Percentiles rank a stretch among this genome's conserved stretches.
Conservation (phyloP, 2,329 filamentous ascomycete genomes). For the Epichloe bromicola region DNA sequence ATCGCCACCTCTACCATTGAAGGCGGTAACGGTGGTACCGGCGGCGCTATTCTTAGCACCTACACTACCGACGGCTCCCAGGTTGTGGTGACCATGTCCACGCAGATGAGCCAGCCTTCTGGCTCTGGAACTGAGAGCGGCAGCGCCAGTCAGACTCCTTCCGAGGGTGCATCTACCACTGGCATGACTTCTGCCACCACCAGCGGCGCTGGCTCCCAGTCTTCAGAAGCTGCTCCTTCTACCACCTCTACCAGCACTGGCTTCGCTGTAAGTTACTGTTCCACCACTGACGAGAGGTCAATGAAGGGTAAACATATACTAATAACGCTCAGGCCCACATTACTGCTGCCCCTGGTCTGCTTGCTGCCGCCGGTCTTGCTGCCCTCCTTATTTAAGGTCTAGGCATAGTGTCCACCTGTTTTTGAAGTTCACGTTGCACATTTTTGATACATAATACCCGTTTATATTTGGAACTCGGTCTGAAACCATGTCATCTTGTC, state of each 20-base stretch:
- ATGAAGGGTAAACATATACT: neutral
- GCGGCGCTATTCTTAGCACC: conserved; percentile 11
- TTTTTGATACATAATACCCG: conserved; percentile 31
- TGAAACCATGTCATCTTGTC: conserved; percentile 13
- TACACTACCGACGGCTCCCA: conserved; percentile 12
- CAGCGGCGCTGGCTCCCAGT: neutral
- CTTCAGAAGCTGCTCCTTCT: neutral
- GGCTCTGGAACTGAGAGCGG: conserved; percentile 10
- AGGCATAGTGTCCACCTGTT: conserved; percentile 4
- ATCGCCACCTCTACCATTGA: conserved; percentile 23
- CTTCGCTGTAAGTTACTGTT: conserved; percentile 17
- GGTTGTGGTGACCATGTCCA: conserved; percentile 16
- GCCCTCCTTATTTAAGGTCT: conserved; percentile 32
- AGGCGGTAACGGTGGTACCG: conserved; percentile 8
- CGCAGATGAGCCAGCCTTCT: conserved; percentile 9
- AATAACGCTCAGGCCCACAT: conserved; percentile 19
- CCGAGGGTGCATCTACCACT: conserved; percentile 8
- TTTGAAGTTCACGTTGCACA: conserved; percentile 22
- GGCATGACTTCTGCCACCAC: neutral
- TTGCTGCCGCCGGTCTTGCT: conserved; percentile 37
- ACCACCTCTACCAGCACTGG: conserved; percentile 10
- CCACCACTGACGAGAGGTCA: neutral
- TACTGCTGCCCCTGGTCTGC: conserved; percentile 33
- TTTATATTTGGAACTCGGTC: conserved; percentile 17
- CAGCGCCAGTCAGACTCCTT: conserved; percentile 6